phyloP scores from a whole-genome alignment of 2,329 filamentous ascomycete genomes.

The Fusarium denticulatum region DNA sequence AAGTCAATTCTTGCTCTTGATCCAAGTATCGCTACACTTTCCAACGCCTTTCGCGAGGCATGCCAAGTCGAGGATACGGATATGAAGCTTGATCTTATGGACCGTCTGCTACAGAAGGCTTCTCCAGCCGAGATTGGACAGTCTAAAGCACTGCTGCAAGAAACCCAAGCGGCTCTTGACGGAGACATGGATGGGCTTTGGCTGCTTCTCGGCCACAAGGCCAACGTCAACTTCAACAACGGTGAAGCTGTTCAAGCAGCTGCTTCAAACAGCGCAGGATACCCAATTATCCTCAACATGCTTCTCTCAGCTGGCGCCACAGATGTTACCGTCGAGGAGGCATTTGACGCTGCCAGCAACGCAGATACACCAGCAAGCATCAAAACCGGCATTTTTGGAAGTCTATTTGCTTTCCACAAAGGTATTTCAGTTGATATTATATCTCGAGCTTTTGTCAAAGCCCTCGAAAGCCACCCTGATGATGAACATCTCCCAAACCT shows the following conservation, averaged over 20 bases:
- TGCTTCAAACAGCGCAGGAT: not conserved
- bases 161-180: not conserved
- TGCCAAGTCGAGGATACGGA: not conserved
- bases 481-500: not conserved
- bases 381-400: slow-evolving; percentile 3
- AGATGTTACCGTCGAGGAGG: not conserved
- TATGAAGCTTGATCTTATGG: not conserved
- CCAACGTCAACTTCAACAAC: slow-evolving; percentile 6
- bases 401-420: not conserved
- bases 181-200: not conserved
- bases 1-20: not conserved
- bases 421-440: not conserved
- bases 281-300: slow-evolving; percentile 2
- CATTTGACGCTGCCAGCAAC: slow-evolving; percentile 2
- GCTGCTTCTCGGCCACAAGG: slow-evolving; percentile 4
- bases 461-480: not conserved
- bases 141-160: not conserved
- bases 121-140: slow-evolving; percentile 10
- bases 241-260: slow-evolving; percentile 5
- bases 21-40: not conserved
- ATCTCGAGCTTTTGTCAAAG: not conserved
- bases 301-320: not conserved
- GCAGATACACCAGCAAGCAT: not conserved
- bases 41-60: not conserved
- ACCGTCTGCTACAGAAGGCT: not conserved